Percentiles rank a stretch among this genome's conserved stretches.
Conservation (phyloP, 257 asterid genomes). For the Solanum sparsipilum region DNA sequence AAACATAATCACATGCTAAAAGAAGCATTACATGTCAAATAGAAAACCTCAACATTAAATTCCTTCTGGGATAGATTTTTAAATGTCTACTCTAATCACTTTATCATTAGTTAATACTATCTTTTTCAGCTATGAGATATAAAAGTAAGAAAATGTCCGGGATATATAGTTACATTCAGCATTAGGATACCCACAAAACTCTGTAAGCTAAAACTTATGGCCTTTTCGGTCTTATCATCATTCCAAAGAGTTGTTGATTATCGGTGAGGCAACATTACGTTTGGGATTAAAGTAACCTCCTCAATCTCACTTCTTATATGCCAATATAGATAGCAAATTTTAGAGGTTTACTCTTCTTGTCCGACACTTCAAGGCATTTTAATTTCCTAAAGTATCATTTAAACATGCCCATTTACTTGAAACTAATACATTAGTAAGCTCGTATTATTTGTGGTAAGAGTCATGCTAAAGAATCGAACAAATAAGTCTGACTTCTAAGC, state of each 20-base stretch:
- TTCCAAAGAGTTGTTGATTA: background rate
- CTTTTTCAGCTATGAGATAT: background rate
- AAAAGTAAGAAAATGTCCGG: background rate
- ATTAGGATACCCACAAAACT: background rate
- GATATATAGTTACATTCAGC: background rate
- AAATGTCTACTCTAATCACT: background rate
- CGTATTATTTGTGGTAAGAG: background rate
- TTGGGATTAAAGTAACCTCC: background rate
- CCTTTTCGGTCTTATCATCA: background rate
- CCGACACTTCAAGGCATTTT: background rate
- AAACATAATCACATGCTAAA: background rate
- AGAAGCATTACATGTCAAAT: background rate
- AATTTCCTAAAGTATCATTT: background rate
- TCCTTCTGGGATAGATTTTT: background rate
- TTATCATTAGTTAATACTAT: background rate
- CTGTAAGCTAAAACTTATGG: background rate
- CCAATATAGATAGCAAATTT: background rate
- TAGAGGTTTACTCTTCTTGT: background rate
- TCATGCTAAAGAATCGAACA: background rate
- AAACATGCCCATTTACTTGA: background rate
- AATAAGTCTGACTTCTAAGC: background rate
- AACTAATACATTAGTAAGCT: background rate
- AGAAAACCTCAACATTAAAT: background rate
- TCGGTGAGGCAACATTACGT: background rate
- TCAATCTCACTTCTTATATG: background rate